These are phyloP conservation scores for Copromyces sp. DNA, from an alignment of 495 filamentous ascomycete species.

Conservation along the genomic window DNA sequence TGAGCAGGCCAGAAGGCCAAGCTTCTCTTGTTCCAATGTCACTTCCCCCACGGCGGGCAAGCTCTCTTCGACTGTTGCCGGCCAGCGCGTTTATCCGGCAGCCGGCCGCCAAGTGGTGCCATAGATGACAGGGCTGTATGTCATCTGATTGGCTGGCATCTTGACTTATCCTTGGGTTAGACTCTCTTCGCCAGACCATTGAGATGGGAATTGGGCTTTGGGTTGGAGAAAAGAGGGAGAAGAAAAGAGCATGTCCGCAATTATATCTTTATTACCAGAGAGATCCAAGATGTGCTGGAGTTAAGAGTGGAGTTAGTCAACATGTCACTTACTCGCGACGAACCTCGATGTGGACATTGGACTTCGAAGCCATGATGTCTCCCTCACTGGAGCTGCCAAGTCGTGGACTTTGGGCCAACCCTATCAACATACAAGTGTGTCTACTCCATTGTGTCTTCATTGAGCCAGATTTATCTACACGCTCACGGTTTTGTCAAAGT, in stretches of 20 bases:
- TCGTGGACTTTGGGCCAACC: background rate
- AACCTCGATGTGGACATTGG: background rate
- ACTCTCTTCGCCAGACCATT: background rate
- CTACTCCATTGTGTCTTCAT: background rate
- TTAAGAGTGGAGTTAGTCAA: background rate
- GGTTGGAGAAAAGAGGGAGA: background rate
- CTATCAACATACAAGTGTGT: background rate
- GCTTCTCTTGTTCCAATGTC: background rate
- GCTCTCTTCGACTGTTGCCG: background rate
- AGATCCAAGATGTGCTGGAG: background rate
- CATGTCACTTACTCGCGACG: background rate
- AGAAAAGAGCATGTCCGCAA: background rate
- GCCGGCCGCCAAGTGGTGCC: background rate
- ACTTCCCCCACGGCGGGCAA: background rate
- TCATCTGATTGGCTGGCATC: conserved; percentile 5
- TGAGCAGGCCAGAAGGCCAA: background rate
- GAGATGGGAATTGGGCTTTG: background rate
- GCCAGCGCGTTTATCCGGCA: conserved; percentile 14
- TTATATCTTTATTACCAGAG: background rate
- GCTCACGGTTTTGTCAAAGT: background rate
- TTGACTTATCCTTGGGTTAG: background rate
- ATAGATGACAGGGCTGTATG: background rate
- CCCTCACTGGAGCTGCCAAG: background rate
- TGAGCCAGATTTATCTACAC: no score
- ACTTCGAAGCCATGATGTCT: background rate